A percentile compares a stretch with the other conserved stretches of the same genome.
Conservation (phyloP, 441 rosid species). For the Corymbia calophylla region DNA sequence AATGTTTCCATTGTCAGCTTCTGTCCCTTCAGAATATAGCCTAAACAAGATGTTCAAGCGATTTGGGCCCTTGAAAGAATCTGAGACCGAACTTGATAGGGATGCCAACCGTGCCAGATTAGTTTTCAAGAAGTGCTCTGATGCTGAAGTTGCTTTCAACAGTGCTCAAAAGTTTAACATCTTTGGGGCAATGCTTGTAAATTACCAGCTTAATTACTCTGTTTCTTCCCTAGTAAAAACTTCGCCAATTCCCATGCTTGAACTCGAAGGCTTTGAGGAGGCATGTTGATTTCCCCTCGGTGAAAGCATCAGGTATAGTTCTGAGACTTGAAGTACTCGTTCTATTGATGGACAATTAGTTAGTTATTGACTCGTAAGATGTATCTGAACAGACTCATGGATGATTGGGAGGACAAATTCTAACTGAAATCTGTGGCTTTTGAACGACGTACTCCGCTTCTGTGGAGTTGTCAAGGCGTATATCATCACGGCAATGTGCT, state of each 20-base stretch:
- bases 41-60: constrained; percentile 80
- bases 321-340: neutral
- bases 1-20: constrained; percentile 60
- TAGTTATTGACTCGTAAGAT: neutral
- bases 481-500: neutral
- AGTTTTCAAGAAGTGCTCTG: constrained; percentile 67
- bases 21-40: constrained; percentile 71
- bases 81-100: constrained; percentile 70
- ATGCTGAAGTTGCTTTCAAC: constrained; percentile 78
- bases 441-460: neutral
- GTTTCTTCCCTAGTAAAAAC: constrained; percentile 66
- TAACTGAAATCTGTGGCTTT: neutral
- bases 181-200: constrained; percentile 64
- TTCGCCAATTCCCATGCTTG: constrained; percentile 22
- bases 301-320: neutral
- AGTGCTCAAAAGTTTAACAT: constrained; percentile 82
- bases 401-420: neutral
- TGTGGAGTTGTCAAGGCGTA: neutral
- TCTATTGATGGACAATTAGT: neutral
- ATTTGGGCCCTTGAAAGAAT: constrained; percentile 82
- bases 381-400: neutral
- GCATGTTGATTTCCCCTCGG: neutral
- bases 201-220: constrained; percentile 67
- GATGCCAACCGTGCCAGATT: constrained; percentile 80
- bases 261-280: neutral